These are phyloP conservation scores for Cymodocea nodosa DNA, from an alignment of 116 monocot genomes.

Conservation along the genomic window DNA sequence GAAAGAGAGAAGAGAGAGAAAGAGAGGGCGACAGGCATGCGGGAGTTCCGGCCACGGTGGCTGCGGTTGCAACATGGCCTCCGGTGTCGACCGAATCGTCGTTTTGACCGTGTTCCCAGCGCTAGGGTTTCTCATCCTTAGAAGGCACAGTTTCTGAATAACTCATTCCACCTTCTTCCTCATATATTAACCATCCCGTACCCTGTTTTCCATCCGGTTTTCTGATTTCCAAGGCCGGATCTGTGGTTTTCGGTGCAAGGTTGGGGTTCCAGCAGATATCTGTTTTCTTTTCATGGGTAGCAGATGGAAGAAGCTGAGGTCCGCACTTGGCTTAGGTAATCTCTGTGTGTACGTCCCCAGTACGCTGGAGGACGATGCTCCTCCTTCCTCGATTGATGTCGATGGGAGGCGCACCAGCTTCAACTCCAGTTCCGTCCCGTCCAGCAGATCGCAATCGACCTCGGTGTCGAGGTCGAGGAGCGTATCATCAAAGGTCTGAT, in stretches of 20 bases:
- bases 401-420: slow-evolving; percentile 11
- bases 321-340: slow-evolving; percentile 36
- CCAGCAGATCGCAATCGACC: slow-evolving; percentile 4
- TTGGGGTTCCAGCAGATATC: background rate
- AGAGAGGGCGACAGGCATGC: too few relatives aligned
- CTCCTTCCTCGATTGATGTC: background rate
- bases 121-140: background rate
- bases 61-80: background rate
- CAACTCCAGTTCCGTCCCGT: slow-evolving; percentile 6
- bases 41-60: background rate
- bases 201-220: background rate
- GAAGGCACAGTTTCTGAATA: background rate
- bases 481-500: slow-evolving; percentile 41
- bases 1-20: too few relatives aligned
- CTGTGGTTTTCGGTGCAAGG: background rate
- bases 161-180: background rate
- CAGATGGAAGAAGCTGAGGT: slow-evolving; percentile 54
- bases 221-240: background rate
- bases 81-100: background rate
- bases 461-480: slow-evolving; percentile 41
- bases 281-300: slow-evolving; percentile 27
- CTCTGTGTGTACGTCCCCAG: slow-evolving; percentile 36
- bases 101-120: background rate
- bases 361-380: slow-evolving; percentile 13
- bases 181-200: background rate